Base-by-base conservation (phyloP, 2,329 filamentous ascomycete genomes). In the Exophiala calicioides region DNA sequence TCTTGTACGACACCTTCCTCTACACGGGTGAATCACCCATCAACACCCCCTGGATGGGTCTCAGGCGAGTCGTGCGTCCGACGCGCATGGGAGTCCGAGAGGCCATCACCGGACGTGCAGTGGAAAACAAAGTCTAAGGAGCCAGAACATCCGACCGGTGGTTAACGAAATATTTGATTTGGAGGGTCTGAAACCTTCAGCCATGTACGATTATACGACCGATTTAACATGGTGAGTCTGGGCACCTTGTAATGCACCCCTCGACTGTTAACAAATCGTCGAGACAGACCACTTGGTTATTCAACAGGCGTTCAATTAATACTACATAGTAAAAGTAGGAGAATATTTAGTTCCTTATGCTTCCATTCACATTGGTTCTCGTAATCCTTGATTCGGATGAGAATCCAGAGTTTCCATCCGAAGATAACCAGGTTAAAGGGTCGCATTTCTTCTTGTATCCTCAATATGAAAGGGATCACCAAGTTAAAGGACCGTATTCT, bases 1-100 rank as follows among this genome's bases (percentile, higher is more conserved):
- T 81, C 55, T 56, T 83, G 31, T 84, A 84, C 61, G 80, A 84
- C 58, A 55, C 75, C 0, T 73, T 84, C 60, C 71, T 86, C 34
- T 86, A 79, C 60, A 84, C 79, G 0, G 82, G 82, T 4, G 67
- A 81, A 16, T 82, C 75, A 52, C 82, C 82, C 1, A 72, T 86
- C 56, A 86, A 86, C 66, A 79, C 72, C 0, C 80, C 80, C 0
- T 79, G 72, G 66, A 62, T 84, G 56, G 81, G 82, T 0, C 58
- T 85, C 13, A 74, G 73, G 58, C 68, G 75, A 19, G 56, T 82
- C 10, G 44, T 63, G 21, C 51, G 38, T n/a, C 61, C 60, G 5
- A 27, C 41, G 7, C 50, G 46, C 32, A 50, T 56, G 44, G 47
- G 49, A 3, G 34, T 56, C 16, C 49, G 43, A 29, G 52, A 57